These are phyloP conservation scores for Kluyveromyces sp. DNA, from an alignment of 1,139 yeast species.

Conservation along the genomic window DNA sequence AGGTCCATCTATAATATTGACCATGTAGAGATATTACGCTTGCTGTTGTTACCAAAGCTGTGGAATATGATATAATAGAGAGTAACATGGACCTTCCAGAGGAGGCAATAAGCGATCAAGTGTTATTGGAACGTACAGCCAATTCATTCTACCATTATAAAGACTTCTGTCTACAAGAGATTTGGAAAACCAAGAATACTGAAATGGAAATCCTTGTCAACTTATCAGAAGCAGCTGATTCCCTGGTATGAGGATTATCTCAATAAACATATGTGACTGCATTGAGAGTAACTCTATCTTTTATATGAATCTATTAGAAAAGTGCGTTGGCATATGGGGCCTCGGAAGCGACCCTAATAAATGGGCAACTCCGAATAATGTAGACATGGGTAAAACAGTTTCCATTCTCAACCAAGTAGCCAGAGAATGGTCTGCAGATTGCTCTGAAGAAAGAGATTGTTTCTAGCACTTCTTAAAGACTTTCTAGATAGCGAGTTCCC, in stretches of 20 bases:
- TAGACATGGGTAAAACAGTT: slow-evolving; percentile 55
- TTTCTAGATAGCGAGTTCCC: slow-evolving; percentile 43
- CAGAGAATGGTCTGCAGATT: slow-evolving; percentile 73
- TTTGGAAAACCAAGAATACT: slow-evolving; percentile 27
- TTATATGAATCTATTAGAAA: slow-evolving; percentile 38
- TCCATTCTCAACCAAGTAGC: slow-evolving; percentile 55
- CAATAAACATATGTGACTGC: slow-evolving; percentile 37
- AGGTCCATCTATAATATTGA: background rate
- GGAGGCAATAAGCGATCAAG: background rate
- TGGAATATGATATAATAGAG: background rate
- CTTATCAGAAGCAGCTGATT: slow-evolving; percentile 37
- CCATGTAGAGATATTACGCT: background rate
- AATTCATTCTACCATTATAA: slow-evolving; percentile 25
- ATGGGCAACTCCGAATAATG: slow-evolving; percentile 41
- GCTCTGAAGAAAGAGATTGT: slow-evolving; percentile 43
- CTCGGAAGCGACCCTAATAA: slow-evolving; percentile 33
- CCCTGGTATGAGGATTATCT: slow-evolving; percentile 49
- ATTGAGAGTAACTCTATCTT: slow-evolving; percentile 45
- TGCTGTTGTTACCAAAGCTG: background rate
- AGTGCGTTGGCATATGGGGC: slow-evolving; percentile 50
- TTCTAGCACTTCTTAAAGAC: slow-evolving; percentile 39
- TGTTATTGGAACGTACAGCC: slow-evolving; percentile 3
- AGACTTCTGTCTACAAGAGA: slow-evolving; percentile 27
- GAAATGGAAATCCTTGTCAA: slow-evolving; percentile 34
- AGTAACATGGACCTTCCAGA: background rate